Base-by-base conservation (phyloP, 768 basidiomycete genomes). In the Pisolithus microcarpus region DNA sequence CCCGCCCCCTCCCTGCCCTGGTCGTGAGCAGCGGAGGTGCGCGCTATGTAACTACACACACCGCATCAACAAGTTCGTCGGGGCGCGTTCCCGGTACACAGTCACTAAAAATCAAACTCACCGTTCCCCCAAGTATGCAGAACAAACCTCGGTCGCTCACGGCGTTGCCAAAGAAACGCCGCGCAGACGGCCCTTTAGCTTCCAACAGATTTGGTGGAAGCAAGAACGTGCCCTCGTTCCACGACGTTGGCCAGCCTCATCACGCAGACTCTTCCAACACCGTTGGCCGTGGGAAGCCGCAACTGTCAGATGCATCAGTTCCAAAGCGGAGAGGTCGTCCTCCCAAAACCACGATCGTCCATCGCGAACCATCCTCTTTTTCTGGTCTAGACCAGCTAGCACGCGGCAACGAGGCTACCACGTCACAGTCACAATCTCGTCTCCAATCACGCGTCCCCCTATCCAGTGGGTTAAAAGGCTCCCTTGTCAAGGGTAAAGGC, bases 21-120 rank as follows among this genome's bases (percentile, higher is more conserved):
- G 60, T 55, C 50, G 56, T 51, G 42, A 43, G 45, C 53, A 52
- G 58, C 53, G 73, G 72, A 68, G 58, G 57, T 68, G 66, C 66
- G 57, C 68, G 64, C 51, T 68, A 69, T 64, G 65, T 68, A 52
- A 52, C 63, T 60, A 66, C 72, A 60, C 59, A 71, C 48, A 67
- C 67, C 62, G 60, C 66, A 63, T 70, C 71, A 49, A 64, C 66
- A 49, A 58, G 52, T 55, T 65, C 71, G 43, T 63, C 70, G 52
- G 61, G 55, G 44, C 58, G 54, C 50, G 64, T 57, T 53, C 58
- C 61, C 54, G 58, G 47, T 56, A 55, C 61, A 59, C 57, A 64
- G 50, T 58, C 67, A 31, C 75, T 87, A 61, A 88, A 87, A 73
- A 86, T 87, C 71, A 84, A 81, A 66, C 78, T 87, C 54, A 81